phyloP scores from a whole-genome alignment of 805 yeast genomes.

The Pichia kluyveri region DNA sequence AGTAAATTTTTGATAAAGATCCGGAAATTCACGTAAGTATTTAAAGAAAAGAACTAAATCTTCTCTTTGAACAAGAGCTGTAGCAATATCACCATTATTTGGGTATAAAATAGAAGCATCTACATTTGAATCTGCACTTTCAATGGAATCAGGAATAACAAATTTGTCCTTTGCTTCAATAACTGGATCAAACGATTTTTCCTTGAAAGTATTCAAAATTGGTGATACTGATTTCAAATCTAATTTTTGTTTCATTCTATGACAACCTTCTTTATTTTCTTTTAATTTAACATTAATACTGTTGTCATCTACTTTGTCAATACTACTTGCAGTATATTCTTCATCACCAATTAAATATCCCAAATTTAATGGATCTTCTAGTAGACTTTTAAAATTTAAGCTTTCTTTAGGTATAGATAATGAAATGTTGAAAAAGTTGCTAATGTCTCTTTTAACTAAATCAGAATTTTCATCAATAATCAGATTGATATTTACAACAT shows the following conservation, averaged over 20 bases:
- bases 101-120: slow-evolving; percentile 20
- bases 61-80: slow-evolving; percentile 30
- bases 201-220: slow-evolving; percentile 2
- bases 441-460: slow-evolving; percentile 8
- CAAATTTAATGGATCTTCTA: slow-evolving; percentile 1
- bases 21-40: slow-evolving; percentile 57
- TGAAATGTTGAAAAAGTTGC: slow-evolving; percentile 1
- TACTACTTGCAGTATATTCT: not conserved
- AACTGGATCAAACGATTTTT: slow-evolving; percentile 3
- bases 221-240: slow-evolving; percentile 3
- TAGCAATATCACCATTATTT: slow-evolving; percentile 23
- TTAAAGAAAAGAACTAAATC: slow-evolving; percentile 57
- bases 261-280: slow-evolving; percentile 1
- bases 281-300: not conserved
- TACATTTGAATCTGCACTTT: slow-evolving; percentile 3
- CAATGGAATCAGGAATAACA: slow-evolving; percentile 8
- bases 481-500: slow-evolving; percentile 11
- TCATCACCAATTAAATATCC: slow-evolving; percentile 5
- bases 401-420: not conserved
- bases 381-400: not conserved
- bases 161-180: slow-evolving; percentile 4
- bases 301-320: not conserved
- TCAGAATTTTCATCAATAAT: slow-evolving; percentile 6
- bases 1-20: slow-evolving; percentile 37
- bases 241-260: not conserved